Evolutionary conservation across 495 filamentous ascomycete genomes (phyloP).

Genomic region (Evernia prunastri): DNA sequence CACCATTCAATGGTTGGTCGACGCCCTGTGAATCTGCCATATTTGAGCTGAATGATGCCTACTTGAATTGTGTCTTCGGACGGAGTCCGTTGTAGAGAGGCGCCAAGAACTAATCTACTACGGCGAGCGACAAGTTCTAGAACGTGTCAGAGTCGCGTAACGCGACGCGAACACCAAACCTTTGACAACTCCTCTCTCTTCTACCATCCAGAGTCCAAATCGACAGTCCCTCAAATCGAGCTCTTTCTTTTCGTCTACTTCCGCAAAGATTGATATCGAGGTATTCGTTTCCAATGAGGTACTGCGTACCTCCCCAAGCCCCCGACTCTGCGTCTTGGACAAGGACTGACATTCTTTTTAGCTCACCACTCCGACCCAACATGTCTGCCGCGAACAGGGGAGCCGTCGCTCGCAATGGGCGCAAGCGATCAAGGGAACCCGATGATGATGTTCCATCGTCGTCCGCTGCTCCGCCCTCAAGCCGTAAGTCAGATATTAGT

Average conservation of each 20-base stretch:
- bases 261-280: background rate
- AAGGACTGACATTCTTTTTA: conserved; percentile 25
- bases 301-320: background rate
- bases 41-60: background rate
- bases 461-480: conserved; percentile 60
- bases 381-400: conserved; percentile 86
- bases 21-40: conserved; percentile 12
- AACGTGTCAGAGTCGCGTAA: conserved; percentile 10
- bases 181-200: background rate
- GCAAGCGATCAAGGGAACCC: conserved; percentile 75
- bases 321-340: background rate
- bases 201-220: background rate
- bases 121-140: background rate
- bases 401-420: conserved; percentile 49
- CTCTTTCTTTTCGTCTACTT: background rate
- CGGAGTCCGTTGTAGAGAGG: background rate
- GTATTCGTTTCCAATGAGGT: conserved; percentile 32
- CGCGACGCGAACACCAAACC: conserved; percentile 1
- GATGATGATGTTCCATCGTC: conserved; percentile 69
- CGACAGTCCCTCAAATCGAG: background rate
- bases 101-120: conserved; percentile 13
- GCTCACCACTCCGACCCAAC: conserved; percentile 77
- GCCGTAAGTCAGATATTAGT: conserved; percentile 47
- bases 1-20: background rate
- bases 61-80: background rate